Evolutionary conservation across 495 filamentous ascomycete species (phyloP).

Genomic region (Melanomma pulvis-pyrius): DNA sequence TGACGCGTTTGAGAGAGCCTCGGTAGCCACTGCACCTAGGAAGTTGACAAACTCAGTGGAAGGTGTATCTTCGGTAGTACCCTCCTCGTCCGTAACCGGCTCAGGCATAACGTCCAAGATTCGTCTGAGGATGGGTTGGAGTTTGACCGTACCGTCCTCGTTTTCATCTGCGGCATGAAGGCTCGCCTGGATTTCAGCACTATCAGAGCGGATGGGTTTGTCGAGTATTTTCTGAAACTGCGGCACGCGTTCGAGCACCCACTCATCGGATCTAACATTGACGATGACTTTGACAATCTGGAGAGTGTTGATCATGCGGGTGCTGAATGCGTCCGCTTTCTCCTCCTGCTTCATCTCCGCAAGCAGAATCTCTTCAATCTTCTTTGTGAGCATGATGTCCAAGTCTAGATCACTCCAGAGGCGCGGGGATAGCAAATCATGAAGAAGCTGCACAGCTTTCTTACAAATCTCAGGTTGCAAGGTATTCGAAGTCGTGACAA

Average conservation of each 20-base stretch:
- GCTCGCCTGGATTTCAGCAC: conserved; percentile 88
- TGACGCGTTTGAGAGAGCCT: conserved; percentile 74
- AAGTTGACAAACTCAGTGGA: conserved; percentile 80
- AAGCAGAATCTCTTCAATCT: conserved; percentile 79
- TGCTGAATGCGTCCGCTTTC: conserved; percentile 60
- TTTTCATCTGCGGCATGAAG: conserved; percentile 71
- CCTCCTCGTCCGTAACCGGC: conserved; percentile 82
- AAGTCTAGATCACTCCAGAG: conserved; percentile 93
- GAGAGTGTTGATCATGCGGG: conserved; percentile 85
- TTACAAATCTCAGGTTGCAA: conserved; percentile 73
- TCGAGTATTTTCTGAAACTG: conserved; percentile 86
- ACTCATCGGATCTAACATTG: conserved; percentile 82
- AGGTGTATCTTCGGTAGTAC: conserved; percentile 66
- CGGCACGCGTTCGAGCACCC: conserved; percentile 75
- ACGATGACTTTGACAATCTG: conserved; percentile 88
- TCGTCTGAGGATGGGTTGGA: conserved; percentile 73
- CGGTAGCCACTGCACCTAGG: conserved; percentile 77
- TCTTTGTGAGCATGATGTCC: conserved; percentile 78
- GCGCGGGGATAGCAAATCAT: conserved; percentile 80
- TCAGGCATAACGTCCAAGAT: conserved; percentile 91
- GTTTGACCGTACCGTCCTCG: conserved; percentile 61
- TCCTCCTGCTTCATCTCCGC: conserved; percentile 57
- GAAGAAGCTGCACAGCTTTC: conserved; percentile 80
- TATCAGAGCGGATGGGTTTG: conserved; percentile 83
- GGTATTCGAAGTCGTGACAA: conserved; percentile 47